A percentile compares a stretch with the other conserved stretches of the same genome.
Conservation (phyloP, 305 asterid species). For the Solanum aculeatissimum region DNA sequence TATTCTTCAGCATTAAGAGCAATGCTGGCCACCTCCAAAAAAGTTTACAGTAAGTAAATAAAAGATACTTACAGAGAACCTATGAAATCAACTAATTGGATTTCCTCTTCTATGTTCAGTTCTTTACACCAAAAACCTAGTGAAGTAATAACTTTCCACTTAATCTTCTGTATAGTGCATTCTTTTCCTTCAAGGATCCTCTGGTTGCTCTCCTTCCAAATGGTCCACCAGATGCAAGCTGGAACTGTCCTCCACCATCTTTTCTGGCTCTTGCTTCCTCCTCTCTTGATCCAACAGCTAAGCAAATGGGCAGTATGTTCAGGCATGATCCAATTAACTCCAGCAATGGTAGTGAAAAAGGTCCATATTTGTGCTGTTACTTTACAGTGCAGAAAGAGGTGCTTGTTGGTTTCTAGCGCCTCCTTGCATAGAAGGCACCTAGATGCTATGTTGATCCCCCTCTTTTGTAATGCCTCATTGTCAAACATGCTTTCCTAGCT, state of each 20-base stretch:
- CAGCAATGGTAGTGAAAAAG: not conserved
- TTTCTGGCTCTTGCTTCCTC: not conserved
- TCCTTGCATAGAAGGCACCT: not conserved
- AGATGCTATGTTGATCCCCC: not conserved
- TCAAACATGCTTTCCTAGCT: not conserved
- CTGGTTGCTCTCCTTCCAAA: not conserved
- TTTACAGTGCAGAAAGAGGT: not conserved
- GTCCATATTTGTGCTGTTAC: not conserved
- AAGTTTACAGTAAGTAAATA: not conserved
- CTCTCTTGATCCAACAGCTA: not conserved
- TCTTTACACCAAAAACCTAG: not conserved
- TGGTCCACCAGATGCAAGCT: not conserved
- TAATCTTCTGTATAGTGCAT: not conserved
- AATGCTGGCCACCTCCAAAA: not conserved
- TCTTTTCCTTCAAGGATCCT: not conserved
- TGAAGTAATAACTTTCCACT: not conserved
- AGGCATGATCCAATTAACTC: not conserved
- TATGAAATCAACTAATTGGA: not conserved
- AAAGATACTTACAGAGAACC: not conserved
- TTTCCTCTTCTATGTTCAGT: not conserved
- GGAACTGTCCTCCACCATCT: not conserved
- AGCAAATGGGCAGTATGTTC: not conserved
- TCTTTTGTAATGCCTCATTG: not conserved
- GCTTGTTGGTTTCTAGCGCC: not conserved
- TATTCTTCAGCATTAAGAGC: not conserved